Evolutionary conservation across 192 early-diverging fungal genomes (phyloP), one percentile per base, ranked within the genome.

Genomic region (Chytriomyces hyalinus): DNA sequence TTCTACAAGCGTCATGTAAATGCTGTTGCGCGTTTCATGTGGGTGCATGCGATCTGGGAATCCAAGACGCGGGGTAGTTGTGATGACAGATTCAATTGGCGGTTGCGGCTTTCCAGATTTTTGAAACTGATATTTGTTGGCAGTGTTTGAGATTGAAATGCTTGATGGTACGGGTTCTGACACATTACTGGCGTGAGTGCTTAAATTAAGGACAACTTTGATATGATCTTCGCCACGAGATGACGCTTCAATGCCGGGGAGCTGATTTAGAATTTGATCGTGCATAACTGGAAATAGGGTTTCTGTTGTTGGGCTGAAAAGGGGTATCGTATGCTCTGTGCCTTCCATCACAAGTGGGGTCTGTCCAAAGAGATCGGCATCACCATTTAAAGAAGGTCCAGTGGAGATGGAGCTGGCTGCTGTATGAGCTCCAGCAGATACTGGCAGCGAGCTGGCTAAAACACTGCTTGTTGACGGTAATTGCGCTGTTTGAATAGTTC

Each of bases 1-100:
- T 22, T 81, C 78, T 1, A 78, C 64, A 7, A 92, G 81, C 8
- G 84, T 89, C 6, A 92, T 20, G 71, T 92, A 92, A 17, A 92
- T 72, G 43, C 86, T 82, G 70, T 92, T 92, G 9, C 91, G 79
- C 60, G 50, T 48, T 48, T 79, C 80, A 49, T 78, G 69, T 15
- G 84, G 80, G 28, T 80, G 67, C 4, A 85, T 61, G 49, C 82
- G 70, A 73, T 92, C 91, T 8, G 86, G 78, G 76, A 92, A 89
- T 6, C 89, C 91, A 26, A 90, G 79, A 17, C 88, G 80, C 6
- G 80, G 83, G 10, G 91, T 92, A n/a, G 53, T 57, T 20, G 53
- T 57, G 15, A 57, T 57, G 53, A 20, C 13, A 57, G 53, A 20
- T n/a, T n/a, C 20, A 4, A 57, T 57, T 20, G 15, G 53, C 1